Base-by-base conservation (phyloP, 2,329 filamentous ascomycete genomes). In the Clonostachys rosea region DNA sequence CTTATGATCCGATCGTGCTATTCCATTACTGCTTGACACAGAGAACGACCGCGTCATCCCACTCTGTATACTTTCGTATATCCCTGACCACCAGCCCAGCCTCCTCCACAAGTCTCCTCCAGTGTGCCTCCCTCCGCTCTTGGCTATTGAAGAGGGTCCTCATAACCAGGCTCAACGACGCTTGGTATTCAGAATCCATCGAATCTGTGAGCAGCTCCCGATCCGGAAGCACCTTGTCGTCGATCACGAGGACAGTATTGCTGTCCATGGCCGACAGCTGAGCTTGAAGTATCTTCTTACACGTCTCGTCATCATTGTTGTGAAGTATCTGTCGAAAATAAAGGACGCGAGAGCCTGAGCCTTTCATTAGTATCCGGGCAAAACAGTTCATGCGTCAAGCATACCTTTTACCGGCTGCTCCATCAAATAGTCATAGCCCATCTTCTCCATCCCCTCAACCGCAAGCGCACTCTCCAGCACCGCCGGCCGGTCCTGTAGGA, bases 321-420 rank as follows among this genome's bases (percentile, higher is more conserved):
- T 60, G 59, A 45, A 62, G 37, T 16, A 62, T 56, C n/a, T 58
- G 52, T 30, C 59, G 56, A 37, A 59, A 58, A 45, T 61, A 61
- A 44, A 59, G 60, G 6, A 56, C 54, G 4, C 51, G 49, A 5
- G 55, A 58, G 44, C 45, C 55, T 58, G 24, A 30, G 16, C 24
- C 12, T 24, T 14, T 12, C 4, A 17, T 17, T 3, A 42, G 37
- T 34, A 35, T 24, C 13, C 16, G 16, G 16, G 16, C 16, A 16
- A 14, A 12, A 30, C 24, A 30, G 9, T 10, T 10, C 24, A 30
- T 30, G 9, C 4, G 24, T 34, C 16, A 8, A 33, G 7, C 47
- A 42, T 42, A 58, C 59, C 52, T 50, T 58, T 56, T 4, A 59
- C 45, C 9, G 56, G 53, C 50, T 62, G 59, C 45, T 52, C 50